Conservation (phyloP, 371 early-diverging fungal species). For the Cokeromyces recurvatus region DNA sequence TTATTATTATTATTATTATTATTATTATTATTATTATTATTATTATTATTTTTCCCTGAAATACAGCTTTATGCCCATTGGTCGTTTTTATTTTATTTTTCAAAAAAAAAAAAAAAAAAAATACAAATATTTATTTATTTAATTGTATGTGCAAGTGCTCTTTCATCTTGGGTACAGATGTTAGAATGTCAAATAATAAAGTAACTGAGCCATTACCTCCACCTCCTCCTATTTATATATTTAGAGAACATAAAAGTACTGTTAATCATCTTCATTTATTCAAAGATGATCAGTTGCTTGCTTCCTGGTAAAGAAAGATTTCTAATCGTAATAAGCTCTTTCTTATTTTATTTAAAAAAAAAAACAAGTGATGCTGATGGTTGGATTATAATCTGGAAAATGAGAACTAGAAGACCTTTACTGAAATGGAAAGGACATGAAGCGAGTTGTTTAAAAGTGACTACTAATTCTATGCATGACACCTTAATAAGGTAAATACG, state of each 20-base stretch:
- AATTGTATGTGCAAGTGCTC: too few species aligned
- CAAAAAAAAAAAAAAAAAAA: too few species aligned
- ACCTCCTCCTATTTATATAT: constrained; percentile 30
- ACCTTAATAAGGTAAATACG: background rate
- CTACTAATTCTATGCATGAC: background rate
- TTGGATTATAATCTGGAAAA: constrained; percentile 32
- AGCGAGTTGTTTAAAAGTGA: constrained; percentile 25
- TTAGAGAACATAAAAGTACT: constrained; percentile 27
- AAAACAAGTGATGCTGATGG: constrained; percentile 34
- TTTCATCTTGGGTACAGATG: too few species aligned
- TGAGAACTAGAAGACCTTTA: constrained; percentile 31
- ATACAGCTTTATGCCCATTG: too few species aligned
- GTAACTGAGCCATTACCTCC: too few species aligned
- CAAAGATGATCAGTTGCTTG: constrained; percentile 20
- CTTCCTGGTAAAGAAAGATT: constrained; percentile 26
- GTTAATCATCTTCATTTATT: constrained; percentile 26
- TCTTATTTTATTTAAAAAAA: background rate
- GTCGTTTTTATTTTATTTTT: too few species aligned
- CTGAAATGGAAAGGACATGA: constrained; percentile 41
- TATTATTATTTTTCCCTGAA: too few species aligned
- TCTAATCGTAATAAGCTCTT: background rate
- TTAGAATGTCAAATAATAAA: too few species aligned
- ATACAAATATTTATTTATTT: too few species aligned
- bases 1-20: too few species aligned
- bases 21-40: too few species aligned